Base-by-base conservation (phyloP, 495 filamentous ascomycete genomes). In the Penicillium maclennaniae region DNA sequence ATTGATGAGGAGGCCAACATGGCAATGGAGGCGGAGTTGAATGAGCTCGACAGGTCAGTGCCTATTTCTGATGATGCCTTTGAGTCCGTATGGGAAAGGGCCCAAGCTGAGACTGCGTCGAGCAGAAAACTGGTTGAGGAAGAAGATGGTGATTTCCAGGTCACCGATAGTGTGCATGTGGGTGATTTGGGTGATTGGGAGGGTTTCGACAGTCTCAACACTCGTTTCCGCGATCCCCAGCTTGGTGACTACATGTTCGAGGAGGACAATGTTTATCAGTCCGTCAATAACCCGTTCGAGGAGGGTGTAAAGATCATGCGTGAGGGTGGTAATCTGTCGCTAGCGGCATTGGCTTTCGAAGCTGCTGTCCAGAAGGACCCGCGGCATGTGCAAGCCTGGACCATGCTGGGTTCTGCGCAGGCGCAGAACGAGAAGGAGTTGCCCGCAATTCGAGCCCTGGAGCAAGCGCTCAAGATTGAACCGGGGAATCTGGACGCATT, bases 361-460 rank as follows among this genome's bases (percentile, higher is more conserved):
- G 89, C 93, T 16, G 95, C 93, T 1, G 90, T 91, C 2, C 91
- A 96, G 67, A 89, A 90, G 71, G 83, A 96, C 54, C 82, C 89
- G 0, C 76, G 87, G 43, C 92, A 97, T 69, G 81, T 92, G 31
- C 88, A 92, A 23, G 93, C 93, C 0, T 98, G 95, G 93, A 87
- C 88, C 9, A 84, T 89, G 63, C 83, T 98, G 37, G 95, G 93
- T 55, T 81, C 83, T 46, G 87, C 91, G 25, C 93, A 98, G 71
- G 95, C 95, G 5, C 93, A 97, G 70, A 98, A 98, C 69, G 93
- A 98, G 65, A 98, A 98, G 71, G 93, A 98, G 65, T 82, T 89
- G 4, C 93, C 93, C 6, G 95, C 95, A n/a, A 97, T 98, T 58
- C 87, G 93, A n/a, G 93, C 95, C 5, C 75, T 97, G 48, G 93